Percentiles rank a stretch among this genome's conserved stretches.
Evolutionary conservation across 768 basidiomycete species (phyloP).

Genomic region (Daedaleopsis nitida): DNA sequence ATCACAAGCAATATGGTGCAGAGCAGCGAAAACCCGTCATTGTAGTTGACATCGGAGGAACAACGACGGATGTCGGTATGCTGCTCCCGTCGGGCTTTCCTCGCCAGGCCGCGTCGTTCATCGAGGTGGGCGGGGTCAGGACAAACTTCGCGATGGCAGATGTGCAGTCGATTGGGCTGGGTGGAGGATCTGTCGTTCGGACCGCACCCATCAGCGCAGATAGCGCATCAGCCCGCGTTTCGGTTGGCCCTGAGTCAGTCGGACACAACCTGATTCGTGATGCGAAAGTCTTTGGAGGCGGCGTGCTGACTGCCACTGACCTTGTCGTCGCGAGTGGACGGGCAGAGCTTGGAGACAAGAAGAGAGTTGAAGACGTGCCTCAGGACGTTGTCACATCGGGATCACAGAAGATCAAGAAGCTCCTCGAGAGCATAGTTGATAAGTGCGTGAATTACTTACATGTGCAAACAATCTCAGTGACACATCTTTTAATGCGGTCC

Average conservation of each 20-base stretch:
- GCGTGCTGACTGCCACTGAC: constrained; percentile 62
- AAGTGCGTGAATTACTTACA: constrained; percentile 19
- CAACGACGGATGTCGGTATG: constrained; percentile 67
- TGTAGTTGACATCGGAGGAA: constrained; percentile 68
- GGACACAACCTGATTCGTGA: constrained; percentile 55
- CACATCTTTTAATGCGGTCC: neutral
- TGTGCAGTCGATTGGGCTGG: constrained; percentile 59
- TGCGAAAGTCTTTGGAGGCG: constrained; percentile 57
- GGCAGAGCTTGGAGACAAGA: constrained; percentile 30
- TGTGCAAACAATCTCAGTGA: neutral
- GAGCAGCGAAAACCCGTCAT: constrained; percentile 35
- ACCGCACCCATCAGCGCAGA: constrained; percentile 9
- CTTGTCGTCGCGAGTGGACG: constrained; percentile 45
- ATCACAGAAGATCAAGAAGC: constrained; percentile 41
- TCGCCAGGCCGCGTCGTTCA: constrained; percentile 61
- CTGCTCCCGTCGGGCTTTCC: constrained; percentile 63
- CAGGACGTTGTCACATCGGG: constrained; percentile 35
- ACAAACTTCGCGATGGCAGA: constrained; percentile 66
- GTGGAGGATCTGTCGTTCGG: constrained; percentile 61
- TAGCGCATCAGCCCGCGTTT: constrained; percentile 29
- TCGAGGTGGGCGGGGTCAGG: constrained; percentile 60
- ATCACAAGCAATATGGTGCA: neutral
- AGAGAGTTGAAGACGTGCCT: constrained; percentile 24
- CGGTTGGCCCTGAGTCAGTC: constrained; percentile 67
- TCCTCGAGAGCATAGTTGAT: constrained; percentile 53